Conservation (phyloP, 192 early-diverging fungal species). For the Phycomyces nitens region DNA sequence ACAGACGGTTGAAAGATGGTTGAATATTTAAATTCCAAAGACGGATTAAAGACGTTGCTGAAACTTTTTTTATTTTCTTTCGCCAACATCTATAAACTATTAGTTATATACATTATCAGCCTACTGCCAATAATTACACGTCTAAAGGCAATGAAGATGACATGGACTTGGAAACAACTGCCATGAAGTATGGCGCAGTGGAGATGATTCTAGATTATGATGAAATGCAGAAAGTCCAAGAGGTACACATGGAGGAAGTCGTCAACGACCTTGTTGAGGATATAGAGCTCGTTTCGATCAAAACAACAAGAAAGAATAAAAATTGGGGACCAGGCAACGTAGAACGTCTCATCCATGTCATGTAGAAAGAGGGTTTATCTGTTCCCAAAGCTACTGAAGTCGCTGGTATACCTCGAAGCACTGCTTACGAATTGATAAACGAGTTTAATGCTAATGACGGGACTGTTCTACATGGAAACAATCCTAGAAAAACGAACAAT, state of each 20-base stretch:
- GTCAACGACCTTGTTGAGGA: background rate
- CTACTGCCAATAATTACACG: background rate
- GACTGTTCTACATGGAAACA: background rate
- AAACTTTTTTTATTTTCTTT: too few relatives aligned
- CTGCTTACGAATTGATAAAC: slow-evolving; percentile 2
- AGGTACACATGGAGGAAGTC: slow-evolving; percentile 3
- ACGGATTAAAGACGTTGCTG: too few relatives aligned
- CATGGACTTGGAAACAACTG: background rate
- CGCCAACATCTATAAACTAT: background rate
- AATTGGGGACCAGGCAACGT: background rate
- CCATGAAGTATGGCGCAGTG: background rate
- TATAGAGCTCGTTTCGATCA: background rate
- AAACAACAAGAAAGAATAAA: background rate
- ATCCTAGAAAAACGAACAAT: slow-evolving; percentile 4
- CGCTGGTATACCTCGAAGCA: background rate
- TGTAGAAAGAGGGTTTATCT: background rate
- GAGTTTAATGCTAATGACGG: slow-evolving; percentile 7
- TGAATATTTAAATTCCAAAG: too few relatives aligned
- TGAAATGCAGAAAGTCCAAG: background rate
- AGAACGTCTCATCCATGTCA: background rate
- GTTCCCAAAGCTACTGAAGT: background rate
- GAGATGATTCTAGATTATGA: slow-evolving; percentile 4
- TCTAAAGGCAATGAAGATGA: background rate
- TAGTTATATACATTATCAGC: slow-evolving; percentile 1
- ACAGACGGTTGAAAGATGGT: too few relatives aligned